Percentiles rank a stretch among this genome's conserved stretches.
phyloP scores from a whole-genome alignment of 225 moss, liverwort and hornwort species.

The Bryum argenteum region DNA sequence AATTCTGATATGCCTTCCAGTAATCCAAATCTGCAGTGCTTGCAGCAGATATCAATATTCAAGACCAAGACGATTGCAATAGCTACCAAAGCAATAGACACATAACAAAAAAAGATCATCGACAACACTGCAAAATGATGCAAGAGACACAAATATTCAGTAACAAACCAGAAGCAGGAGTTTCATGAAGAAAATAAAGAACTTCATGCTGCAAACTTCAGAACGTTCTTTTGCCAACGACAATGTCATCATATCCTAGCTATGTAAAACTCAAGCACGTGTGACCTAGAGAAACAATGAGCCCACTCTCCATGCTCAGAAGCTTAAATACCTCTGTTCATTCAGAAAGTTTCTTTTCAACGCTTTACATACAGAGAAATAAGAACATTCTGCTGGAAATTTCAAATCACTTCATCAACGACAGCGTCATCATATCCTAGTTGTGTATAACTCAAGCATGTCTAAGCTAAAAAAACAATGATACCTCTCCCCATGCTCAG shows the following conservation, averaged over 20 bases:
- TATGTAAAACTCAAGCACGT: neutral
- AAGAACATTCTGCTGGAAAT: too few relatives aligned
- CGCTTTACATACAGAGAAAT: too few relatives aligned
- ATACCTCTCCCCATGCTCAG: neutral
- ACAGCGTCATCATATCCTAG: neutral
- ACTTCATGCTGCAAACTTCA: too few relatives aligned
- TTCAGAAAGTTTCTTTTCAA: too few relatives aligned
- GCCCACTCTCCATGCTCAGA: constrained; percentile 5
- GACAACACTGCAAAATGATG: constrained; percentile 14
- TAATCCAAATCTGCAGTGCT: constrained; percentile 43
- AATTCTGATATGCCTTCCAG: constrained; percentile 40
- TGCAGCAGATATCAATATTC: constrained; percentile 22
- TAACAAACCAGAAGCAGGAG: neutral
- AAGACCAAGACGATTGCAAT: neutral
- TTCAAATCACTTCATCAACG: neutral
- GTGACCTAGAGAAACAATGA: neutral
- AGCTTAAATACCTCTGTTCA: neutral
- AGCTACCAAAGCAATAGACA: neutral
- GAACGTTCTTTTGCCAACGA: neutral
- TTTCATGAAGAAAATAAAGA: too few relatives aligned
- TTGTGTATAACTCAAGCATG: neutral
- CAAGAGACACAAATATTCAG: neutral
- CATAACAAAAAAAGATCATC: neutral
- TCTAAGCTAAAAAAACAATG: neutral
- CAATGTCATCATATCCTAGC: neutral